Base-by-base conservation (phyloP, 805 yeast species). In the Yamadazyma philogaea region DNA sequence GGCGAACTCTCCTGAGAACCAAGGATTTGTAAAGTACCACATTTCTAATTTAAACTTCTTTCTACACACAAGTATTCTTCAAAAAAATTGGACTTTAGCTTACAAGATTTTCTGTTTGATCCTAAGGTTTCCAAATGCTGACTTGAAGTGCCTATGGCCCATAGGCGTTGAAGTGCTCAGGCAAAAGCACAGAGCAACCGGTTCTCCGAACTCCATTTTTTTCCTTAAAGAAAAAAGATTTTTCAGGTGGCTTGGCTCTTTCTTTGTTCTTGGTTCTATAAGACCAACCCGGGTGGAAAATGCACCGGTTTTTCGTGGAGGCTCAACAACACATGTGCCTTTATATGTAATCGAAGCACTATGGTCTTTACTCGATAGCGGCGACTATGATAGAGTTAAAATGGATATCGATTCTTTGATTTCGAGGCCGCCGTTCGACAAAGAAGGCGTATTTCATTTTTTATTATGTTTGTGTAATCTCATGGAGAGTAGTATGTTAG, bases 61-160 rank as follows among this genome's bases (percentile, higher is more conserved):
- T 15, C 55, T 84, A 26, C 82, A 81, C 48, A 30, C 75, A 8
- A 68, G 69, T 43, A 55, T 84, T 3, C 52, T 75, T 32, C 60
- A 70, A 28, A 54, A 64, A 22, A 70, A 79, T 7, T 84, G 88
- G 88, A 51, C 56, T 5, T 34, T 66, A 12, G 84, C 86, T 0
- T 79, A 77, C 51, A 69, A 69, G 41, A 60, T 78, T 6, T 79
- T 79, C 49, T 57, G 77, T 7, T 40, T 78, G 1, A 55, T 84
- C 17, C 55, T 80, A 2, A 57, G 83, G 39, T 50, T 75, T 1
- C 75, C 75, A 1, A 57, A 57, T 1, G 68, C 77, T 8, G 87
- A 84, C 54, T 55, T 82, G 5, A 63, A 79, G 41, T 60, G 74
- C 3, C 54, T 82, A 8, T 84, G 90, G 90, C 76, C 84, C 0